Percentiles rank a stretch among this genome's conserved stretches.
phyloP scores from a whole-genome alignment of 1,284 basidiomycete species.

The Porogramme epimiltina region DNA sequence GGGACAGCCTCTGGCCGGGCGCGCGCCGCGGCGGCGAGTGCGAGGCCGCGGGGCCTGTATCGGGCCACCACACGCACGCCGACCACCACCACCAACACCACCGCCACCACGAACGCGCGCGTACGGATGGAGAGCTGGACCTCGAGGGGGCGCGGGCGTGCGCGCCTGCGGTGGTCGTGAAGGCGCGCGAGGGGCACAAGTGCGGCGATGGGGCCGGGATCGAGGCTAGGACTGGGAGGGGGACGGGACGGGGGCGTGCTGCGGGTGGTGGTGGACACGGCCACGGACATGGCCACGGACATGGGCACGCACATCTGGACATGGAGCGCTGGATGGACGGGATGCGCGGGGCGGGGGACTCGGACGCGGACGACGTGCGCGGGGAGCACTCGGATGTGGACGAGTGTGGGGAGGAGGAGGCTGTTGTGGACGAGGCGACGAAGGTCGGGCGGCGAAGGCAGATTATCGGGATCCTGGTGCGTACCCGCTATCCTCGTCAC shows the following conservation, averaged over 20 bases:
- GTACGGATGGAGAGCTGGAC: too few relatives aligned
- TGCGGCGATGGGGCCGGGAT: too few relatives aligned
- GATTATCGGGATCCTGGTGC: slow-evolving; percentile 64
- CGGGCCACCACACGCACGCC: too few relatives aligned
- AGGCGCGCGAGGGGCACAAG: too few relatives aligned
- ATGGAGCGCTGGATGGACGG: slow-evolving; percentile 28
- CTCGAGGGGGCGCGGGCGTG: too few relatives aligned
- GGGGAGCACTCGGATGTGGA: slow-evolving; percentile 9
- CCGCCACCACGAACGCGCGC: too few relatives aligned
- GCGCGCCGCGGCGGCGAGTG: too few relatives aligned
- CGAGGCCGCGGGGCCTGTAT: too few relatives aligned
- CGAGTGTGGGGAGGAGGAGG: slow-evolving; percentile 21
- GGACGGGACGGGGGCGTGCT: too few relatives aligned
- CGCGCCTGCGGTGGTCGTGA: too few relatives aligned
- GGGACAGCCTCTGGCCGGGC: slow-evolving; percentile 4
- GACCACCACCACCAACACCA: too few relatives aligned
- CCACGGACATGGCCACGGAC: slow-evolving; percentile 23
- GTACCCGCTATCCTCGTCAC: slow-evolving; percentile 25
- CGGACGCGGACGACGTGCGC: background rate
- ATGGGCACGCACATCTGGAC: slow-evolving; percentile 31
- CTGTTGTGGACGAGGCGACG: slow-evolving; percentile 28
- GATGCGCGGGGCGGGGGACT: slow-evolving; percentile 17
- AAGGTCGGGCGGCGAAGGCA: slow-evolving; percentile 56
- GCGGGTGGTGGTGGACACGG: slow-evolving; percentile 9
- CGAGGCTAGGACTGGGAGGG: too few relatives aligned